phyloP scores from a whole-genome alignment of 2,329 filamentous ascomycete species.

The Penicillium sp. region DNA sequence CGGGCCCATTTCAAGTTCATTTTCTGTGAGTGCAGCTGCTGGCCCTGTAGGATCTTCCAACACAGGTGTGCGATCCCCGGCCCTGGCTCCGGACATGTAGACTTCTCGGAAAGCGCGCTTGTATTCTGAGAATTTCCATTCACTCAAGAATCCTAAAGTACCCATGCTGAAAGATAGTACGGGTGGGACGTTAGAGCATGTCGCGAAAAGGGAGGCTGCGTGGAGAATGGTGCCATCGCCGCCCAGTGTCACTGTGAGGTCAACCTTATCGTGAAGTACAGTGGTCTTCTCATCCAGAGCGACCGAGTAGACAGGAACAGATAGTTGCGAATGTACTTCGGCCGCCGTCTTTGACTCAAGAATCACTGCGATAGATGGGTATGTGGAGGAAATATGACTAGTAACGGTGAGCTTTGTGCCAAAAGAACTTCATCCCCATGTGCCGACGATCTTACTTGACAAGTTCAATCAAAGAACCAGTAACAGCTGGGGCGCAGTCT shows the following conservation, averaged over 20 bases:
- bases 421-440: neutral
- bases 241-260: constrained; percentile 83
- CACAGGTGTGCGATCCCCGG: constrained; percentile 45
- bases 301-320: constrained; percentile 67
- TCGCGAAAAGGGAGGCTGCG: constrained; percentile 80
- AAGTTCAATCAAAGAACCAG: constrained; percentile 56
- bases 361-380: constrained; percentile 75
- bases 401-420: constrained; percentile 37
- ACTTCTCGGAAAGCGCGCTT: constrained; percentile 89
- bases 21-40: constrained; percentile 14
- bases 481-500: constrained; percentile 54
- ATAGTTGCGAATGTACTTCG: constrained; percentile 64
- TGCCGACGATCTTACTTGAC: constrained; percentile 39
- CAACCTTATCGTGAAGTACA: constrained; percentile 72
- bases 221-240: constrained; percentile 89
- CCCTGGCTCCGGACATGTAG: constrained; percentile 71
- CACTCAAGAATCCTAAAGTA: constrained; percentile 86
- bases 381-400: constrained; percentile 72
- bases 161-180: constrained; percentile 97
- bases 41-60: constrained; percentile 45
- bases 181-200: constrained; percentile 75
- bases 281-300: constrained; percentile 35
- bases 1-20: constrained; percentile 33
- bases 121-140: constrained; percentile 93
- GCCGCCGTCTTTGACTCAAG: constrained; percentile 74